These are phyloP conservation scores for Bauhinia variegata DNA, from an alignment of 306 rosid species.

Conservation along the genomic window DNA sequence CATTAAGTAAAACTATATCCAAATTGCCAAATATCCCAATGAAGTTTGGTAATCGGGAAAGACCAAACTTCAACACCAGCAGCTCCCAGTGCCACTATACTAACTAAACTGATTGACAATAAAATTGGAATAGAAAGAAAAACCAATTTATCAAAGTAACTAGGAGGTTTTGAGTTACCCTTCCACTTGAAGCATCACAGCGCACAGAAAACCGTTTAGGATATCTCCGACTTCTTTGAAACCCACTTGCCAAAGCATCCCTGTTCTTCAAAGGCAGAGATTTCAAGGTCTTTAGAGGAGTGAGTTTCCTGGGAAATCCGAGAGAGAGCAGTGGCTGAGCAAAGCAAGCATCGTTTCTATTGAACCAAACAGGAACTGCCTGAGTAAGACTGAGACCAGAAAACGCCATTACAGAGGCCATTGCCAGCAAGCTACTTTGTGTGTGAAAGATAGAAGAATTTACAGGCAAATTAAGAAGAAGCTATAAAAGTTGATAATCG, in stretches of 20 bases:
- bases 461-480: not conserved
- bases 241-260: constrained; percentile 46
- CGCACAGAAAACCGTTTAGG: constrained; percentile 52
- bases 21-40: constrained; percentile 5
- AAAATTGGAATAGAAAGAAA: not conserved
- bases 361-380: constrained; percentile 42
- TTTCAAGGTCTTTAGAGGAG: constrained; percentile 43
- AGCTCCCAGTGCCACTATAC: not conserved
- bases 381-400: constrained; percentile 48
- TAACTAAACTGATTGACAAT: not conserved
- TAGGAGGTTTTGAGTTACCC: constrained; percentile 47
- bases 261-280: constrained; percentile 41
- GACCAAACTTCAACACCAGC: not conserved
- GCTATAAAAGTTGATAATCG: not conserved
- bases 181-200: constrained; percentile 70
- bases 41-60: not conserved
- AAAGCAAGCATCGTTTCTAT: constrained; percentile 37
- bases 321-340: constrained; percentile 47
- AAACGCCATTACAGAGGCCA: constrained; percentile 63
- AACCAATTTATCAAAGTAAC: not conserved
- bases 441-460: not conserved
- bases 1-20: not conserved
- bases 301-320: constrained; percentile 37
- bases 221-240: constrained; percentile 35
- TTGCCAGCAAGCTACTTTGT: constrained; percentile 22